Conservation (phyloP, 1,139 yeast species). For the Debaryomyces fabryi region DNA sequence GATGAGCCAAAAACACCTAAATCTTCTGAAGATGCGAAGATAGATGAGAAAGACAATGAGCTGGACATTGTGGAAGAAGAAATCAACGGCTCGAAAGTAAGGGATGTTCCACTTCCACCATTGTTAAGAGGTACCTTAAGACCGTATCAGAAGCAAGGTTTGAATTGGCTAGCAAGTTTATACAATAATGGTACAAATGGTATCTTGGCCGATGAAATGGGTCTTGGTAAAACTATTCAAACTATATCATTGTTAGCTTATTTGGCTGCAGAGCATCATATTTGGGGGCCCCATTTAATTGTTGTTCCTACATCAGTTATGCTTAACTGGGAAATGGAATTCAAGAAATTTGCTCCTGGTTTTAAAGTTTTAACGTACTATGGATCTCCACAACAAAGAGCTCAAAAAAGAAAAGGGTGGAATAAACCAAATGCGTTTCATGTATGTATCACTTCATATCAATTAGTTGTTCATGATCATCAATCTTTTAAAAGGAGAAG, state of each 20-base stretch:
- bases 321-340: slow-evolving; percentile 99
- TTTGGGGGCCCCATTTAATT: slow-evolving; percentile 98
- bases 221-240: slow-evolving; percentile 95
- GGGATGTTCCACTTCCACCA: slow-evolving; percentile 71
- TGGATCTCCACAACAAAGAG: slow-evolving; percentile 97
- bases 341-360: slow-evolving; percentile 97
- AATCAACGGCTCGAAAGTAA: slow-evolving; percentile 54
- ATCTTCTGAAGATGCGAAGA: slow-evolving; percentile 16
- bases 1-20: slow-evolving; percentile 35
- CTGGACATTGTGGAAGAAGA: slow-evolving; percentile 30
- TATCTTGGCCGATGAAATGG: slow-evolving; percentile 98
- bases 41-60: slow-evolving; percentile 18
- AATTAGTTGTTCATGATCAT: slow-evolving; percentile 94
- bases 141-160: slow-evolving; percentile 92
- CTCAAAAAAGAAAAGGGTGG: slow-evolving; percentile 97
- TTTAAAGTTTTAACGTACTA: slow-evolving; percentile 93
- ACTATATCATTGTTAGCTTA: slow-evolving; percentile 86
- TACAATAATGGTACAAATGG: slow-evolving; percentile 95
- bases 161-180: slow-evolving; percentile 94
- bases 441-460: slow-evolving; percentile 95
- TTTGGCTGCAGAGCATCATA: slow-evolving; percentile 88
- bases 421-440: slow-evolving; percentile 95
- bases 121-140: slow-evolving; percentile 80
- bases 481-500: slow-evolving; percentile 87
- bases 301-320: slow-evolving; percentile 98